Evolutionary conservation across 345 rosid species (phyloP).

Genomic region (Gossypium ekmanianum): DNA sequence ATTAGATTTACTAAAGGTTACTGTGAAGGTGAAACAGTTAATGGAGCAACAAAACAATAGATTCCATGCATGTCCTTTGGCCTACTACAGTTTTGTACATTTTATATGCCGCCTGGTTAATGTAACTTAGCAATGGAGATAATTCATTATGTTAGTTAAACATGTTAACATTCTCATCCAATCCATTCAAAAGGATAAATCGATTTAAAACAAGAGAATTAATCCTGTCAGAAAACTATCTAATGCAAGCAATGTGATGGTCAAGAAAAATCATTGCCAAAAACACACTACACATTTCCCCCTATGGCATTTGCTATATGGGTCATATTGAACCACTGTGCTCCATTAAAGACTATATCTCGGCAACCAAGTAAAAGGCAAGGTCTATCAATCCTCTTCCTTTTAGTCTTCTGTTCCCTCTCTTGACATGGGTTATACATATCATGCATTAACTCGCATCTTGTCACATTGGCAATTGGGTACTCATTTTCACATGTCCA

Average conservation of each 20-base stretch:
- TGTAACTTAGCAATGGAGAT: neutral
- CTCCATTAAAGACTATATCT: neutral
- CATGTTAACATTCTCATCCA: neutral
- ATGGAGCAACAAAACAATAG: neutral
- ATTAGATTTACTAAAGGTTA: constrained; percentile 21
- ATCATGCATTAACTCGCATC: neutral
- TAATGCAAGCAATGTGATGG: neutral
- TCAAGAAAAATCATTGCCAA: neutral
- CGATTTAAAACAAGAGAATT: neutral
- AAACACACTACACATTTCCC: neutral
- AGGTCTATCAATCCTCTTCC: neutral
- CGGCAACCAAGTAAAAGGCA: neutral
- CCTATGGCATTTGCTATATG: neutral
- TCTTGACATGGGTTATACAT: neutral
- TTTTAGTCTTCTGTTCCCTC: neutral
- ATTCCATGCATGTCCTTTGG: neutral
- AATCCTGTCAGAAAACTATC: neutral
- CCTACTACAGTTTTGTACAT: neutral
- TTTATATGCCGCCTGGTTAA: constrained; percentile 2
- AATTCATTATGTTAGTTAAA: neutral
- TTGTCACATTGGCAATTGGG: neutral
- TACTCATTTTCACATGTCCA: neutral
- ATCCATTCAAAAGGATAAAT: constrained; percentile 9
- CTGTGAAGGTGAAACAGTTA: constrained; percentile 8
- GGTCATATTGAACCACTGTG: neutral